Conservation (phyloP, 208 protist genomes). For the Spongospora subterranea region DNA sequence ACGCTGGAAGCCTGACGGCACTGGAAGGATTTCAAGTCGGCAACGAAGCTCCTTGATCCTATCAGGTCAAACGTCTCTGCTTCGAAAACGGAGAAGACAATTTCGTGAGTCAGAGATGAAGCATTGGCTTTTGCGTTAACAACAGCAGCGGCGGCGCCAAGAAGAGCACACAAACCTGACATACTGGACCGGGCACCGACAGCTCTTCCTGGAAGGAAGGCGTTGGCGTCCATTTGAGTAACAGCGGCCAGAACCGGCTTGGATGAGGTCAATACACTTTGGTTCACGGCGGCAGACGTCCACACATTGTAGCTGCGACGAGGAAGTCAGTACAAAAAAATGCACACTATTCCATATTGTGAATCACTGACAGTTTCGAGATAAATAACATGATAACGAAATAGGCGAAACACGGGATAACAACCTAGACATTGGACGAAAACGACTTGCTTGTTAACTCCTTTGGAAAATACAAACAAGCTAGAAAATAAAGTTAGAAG, state of each 20-base stretch:
- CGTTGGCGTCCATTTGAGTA: not conserved
- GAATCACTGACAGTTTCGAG: not conserved
- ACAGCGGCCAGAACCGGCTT: not conserved
- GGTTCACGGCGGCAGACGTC: not conserved
- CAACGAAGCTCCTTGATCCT: conserved; percentile 31
- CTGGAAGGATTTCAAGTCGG: not conserved
- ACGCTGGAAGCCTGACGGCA: not conserved
- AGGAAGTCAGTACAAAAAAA: not conserved
- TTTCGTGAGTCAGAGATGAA: not conserved
- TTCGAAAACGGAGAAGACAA: conserved; percentile 30
- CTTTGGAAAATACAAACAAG: no score
- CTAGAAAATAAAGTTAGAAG: no score
- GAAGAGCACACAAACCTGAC: conserved; percentile 3
- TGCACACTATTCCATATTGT: not conserved
- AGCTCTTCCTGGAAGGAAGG: not conserved
- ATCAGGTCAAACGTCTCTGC: conserved; percentile 39
- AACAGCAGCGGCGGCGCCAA: not conserved
- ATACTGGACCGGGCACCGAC: not conserved
- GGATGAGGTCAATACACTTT: not conserved
- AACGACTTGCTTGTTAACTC: no score
- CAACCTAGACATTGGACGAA: not conserved
- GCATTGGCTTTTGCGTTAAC: not conserved
- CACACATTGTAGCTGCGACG: conserved; percentile 1
- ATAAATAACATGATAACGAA: not conserved
- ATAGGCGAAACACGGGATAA: not conserved